Evolutionary conservation across 805 yeast species (phyloP), one percentile per base, ranked within the genome.

Genomic region (Wickerhamiella cacticola): DNA sequence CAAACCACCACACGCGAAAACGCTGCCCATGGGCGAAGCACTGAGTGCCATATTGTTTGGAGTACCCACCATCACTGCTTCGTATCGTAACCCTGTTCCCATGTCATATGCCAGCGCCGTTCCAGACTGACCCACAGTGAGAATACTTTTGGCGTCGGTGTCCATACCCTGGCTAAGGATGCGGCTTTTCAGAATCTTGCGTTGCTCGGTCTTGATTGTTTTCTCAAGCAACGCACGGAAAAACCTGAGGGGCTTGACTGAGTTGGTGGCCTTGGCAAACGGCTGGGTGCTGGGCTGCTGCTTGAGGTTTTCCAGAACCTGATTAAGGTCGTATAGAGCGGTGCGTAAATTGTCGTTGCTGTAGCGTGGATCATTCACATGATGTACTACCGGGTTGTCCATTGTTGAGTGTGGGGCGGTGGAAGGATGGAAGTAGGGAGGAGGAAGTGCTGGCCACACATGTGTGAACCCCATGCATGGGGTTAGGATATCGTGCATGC

Each of bases 1-100:
- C 19, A 56, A 49, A 1, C 59, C 59, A 5, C 58, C 59, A 2
- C 47, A 43, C 12, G 53, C 53, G 9, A 53, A 35, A 9, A 56
- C 36, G 5, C 48, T 16, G 8, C 59, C 57, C 21, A 35, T 13
- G 4, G 42, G 24, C 25, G 46, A 48, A 10, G 46, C 52, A 3
- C 41, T 46, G 4, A 51, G n/a, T 8, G 50, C 13, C 55, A 51
- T 42, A 13, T 44, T 42, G 26, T 39, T 44, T 5, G 58, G 56
- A 24, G 43, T 28, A 3, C 55, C 52, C 2, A 55, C 52, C 15
- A 31, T 21, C 12, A 56, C 18, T 9, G 53, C 50, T 16, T 56
- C 59, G 36, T 44, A 54, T 21, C 51, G 52, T 23, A 48, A 42
- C 1, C 52, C 52, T 5, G 52, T 23, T 4, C 23, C 45, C 12